phyloP scores from a whole-genome alignment of 345 rosid species.

The Syzygium oleosum region DNA sequence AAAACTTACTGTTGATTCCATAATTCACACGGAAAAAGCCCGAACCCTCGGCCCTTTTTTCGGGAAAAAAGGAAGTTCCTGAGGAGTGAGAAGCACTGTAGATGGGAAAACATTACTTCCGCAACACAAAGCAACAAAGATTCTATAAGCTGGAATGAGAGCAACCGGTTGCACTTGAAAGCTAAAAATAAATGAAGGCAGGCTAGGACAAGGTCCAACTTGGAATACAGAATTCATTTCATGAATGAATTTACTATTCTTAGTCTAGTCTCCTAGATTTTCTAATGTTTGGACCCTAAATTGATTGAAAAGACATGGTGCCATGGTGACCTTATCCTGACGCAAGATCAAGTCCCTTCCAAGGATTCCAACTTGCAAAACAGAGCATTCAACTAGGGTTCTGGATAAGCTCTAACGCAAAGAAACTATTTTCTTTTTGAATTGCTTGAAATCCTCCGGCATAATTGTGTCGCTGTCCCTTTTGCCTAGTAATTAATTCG shows the following conservation, averaged over 20 bases:
- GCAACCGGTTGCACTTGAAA: not conserved
- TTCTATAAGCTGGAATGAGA: not conserved
- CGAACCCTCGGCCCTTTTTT: not conserved
- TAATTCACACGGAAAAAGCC: not conserved
- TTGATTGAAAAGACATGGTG: not conserved
- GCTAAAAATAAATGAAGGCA: not conserved
- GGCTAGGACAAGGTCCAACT: not conserved
- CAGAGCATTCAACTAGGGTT: not conserved
- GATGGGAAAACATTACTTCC: not conserved
- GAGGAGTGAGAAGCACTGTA: not conserved
- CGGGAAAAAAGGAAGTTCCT: not conserved
- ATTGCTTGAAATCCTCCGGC: not conserved
- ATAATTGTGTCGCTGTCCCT: not conserved
- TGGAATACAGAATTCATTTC: not conserved
- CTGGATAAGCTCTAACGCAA: not conserved
- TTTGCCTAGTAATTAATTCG: not conserved
- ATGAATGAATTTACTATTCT: not conserved
- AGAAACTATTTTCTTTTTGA: not conserved
- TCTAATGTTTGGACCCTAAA: not conserved
- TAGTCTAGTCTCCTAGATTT: not conserved
- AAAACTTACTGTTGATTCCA: not conserved
- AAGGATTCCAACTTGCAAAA: not conserved
- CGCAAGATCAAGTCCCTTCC: not conserved
- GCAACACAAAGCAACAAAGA: not conserved
- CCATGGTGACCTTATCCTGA: not conserved